These are phyloP conservation scores for Chrysoporthe deuterocubensis DNA, from an alignment of 2,329 filamentous ascomycete species.

Conservation along the genomic window DNA sequence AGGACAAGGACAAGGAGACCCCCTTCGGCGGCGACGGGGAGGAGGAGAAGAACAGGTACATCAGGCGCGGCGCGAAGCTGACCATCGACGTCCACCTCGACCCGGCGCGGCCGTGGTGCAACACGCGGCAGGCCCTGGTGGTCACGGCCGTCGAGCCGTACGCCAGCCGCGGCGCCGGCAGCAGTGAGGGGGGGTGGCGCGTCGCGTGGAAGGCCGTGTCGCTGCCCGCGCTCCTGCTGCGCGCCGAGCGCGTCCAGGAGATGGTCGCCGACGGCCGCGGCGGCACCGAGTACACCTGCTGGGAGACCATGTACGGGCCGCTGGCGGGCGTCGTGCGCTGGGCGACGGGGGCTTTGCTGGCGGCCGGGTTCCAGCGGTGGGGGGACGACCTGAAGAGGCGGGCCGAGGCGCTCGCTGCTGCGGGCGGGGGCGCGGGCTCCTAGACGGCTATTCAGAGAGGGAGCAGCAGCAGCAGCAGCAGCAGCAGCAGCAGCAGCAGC, in stretches of 20 bases:
- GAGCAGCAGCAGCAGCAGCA: not conserved
- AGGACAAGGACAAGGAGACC: constrained; percentile 10
- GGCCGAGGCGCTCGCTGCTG: constrained; percentile 33
- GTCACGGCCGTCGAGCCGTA: constrained; percentile 41
- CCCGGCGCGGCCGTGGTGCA: constrained; percentile 27
- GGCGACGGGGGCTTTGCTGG: constrained; percentile 39
- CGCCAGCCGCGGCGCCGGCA: constrained; percentile 32
- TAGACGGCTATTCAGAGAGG: not conserved
- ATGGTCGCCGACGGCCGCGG: constrained; percentile 39
- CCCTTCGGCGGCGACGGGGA: not conserved
- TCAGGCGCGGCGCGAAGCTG: constrained; percentile 40
- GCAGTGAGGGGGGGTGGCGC: constrained; percentile 38
- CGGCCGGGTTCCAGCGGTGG: constrained; percentile 44
- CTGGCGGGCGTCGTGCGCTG: constrained; percentile 41
- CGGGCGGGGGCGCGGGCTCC: not conserved
- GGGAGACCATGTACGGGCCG: constrained; percentile 51
- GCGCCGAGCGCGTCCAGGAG: constrained; percentile 49
- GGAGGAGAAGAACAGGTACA: constrained; percentile 27
- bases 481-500: too few species aligned
- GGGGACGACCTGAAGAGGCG: constrained; percentile 43
- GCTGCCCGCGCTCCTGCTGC: constrained; percentile 39
- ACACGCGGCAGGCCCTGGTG: constrained; percentile 32
- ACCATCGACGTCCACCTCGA: constrained; percentile 41
- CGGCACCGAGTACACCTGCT: constrained; percentile 46
- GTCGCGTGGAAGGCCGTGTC: constrained; percentile 45